These are phyloP conservation scores for Prunus mira DNA, from an alignment of 306 rosid species.

Conservation along the genomic window DNA sequence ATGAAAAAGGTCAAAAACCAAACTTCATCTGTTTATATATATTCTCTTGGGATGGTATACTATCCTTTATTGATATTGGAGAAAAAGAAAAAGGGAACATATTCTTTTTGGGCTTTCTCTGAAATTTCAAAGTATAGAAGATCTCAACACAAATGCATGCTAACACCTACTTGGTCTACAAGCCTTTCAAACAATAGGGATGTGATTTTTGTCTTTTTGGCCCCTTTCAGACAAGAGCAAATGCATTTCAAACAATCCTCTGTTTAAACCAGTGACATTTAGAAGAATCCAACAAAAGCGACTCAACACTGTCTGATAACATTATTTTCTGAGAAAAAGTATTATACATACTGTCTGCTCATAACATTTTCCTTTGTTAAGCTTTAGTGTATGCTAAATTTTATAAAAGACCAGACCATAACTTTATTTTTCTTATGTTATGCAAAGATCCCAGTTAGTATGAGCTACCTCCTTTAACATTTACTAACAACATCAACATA, in stretches of 20 bases:
- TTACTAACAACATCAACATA: conserved; percentile 23
- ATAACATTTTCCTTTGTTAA: too few species aligned
- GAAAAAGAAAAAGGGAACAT: not conserved
- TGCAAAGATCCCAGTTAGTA: conserved; percentile 7
- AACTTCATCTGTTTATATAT: too few species aligned
- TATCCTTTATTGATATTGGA: conserved; percentile 11
- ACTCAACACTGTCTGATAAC: too few species aligned
- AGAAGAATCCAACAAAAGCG: too few species aligned
- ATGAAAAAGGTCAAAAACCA: not conserved
- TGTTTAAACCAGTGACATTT: not conserved
- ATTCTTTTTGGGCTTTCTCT: not conserved
- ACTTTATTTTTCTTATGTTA: not conserved
- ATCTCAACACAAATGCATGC: not conserved
- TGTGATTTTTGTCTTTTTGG: too few species aligned
- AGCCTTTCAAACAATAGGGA: not conserved
- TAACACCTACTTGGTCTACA: not conserved
- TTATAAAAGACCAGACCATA: not conserved
- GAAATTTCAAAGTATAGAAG: not conserved
- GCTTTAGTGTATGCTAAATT: not conserved
- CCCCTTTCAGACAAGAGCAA: not conserved
- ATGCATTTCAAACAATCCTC: not conserved
- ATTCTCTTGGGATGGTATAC: not conserved
- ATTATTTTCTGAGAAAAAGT: too few species aligned
- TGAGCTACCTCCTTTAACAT: conserved; percentile 26
- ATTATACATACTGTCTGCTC: too few species aligned